Base-by-base conservation (phyloP, 495 filamentous ascomycete species). In the Endocarpon pusillum region DNA sequence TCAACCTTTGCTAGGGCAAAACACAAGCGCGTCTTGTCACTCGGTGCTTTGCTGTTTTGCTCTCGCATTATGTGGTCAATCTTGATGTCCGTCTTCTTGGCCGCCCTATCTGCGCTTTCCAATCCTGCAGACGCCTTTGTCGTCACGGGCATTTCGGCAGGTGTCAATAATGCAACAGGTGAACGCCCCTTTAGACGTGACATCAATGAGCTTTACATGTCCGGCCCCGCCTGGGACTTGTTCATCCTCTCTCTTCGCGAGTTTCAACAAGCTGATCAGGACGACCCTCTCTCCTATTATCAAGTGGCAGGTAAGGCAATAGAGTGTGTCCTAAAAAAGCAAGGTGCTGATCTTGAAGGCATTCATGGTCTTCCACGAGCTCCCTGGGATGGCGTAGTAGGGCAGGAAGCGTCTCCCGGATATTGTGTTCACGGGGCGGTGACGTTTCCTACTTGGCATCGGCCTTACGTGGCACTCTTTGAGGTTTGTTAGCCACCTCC, bases 131-230 rank as follows among this genome's bases (percentile, higher is more conserved):
- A n/a, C n/a, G n/a, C n/a, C n/a, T n/a, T n/a, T n/a, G n/a, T n/a
- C n/a, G n/a, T n/a, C n/a, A n/a, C n/a, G n/a, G n/a, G n/a, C n/a
- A n/a, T n/a, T n/a, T n/a, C n/a, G n/a, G n/a, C n/a, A n/a, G 46
- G 41, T 19, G 38, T 54, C 20, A 43, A 52, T 33, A 12, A 19
- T 11, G 15, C 29, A 2, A 49, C 46, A 12, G 41, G 43, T 12
- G 20, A 44, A 38, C 36, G 46, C 11, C 49, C 49, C 14, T 35
- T 39, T 14, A 46, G 51, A 7, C 38, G 37, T 26, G 46, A 54
- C 8, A 32, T 54, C 23, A 38, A 35, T 16, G 36, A 30, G 3
- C 36, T 54, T 17, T 34, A 46, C 14, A 34, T 37, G 3, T 42
- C 49, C 16, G n/a, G n/a, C n/a, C n/a, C n/a, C n/a, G n/a, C n/a